Conservation (phyloP, 805 yeast species). For the Saccharomycopsis babjevae region DNA sequence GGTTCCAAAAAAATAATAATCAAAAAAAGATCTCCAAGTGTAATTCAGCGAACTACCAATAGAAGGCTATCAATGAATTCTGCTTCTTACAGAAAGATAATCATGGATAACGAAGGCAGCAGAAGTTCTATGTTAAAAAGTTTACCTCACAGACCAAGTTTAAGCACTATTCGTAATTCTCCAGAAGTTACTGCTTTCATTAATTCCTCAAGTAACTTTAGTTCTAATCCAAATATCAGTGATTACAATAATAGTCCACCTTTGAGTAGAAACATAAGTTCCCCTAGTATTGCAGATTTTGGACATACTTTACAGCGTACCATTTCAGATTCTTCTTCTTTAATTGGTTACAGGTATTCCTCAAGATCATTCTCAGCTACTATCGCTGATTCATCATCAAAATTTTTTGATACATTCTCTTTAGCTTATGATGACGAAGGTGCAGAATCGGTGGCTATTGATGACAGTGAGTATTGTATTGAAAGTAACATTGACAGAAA, state of each 20-base stretch:
- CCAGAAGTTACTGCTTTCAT: neutral
- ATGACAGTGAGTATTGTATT: slow-evolving; percentile 1
- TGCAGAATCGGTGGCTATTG: neutral
- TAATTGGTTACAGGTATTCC: slow-evolving; percentile 16
- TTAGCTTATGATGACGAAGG: slow-evolving; percentile 10
- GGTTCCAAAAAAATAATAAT: slow-evolving; percentile 3
- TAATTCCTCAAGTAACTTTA: neutral
- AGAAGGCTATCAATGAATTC: neutral
- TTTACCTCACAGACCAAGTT: neutral
- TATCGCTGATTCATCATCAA: slow-evolving; percentile 1
- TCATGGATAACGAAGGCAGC: neutral
- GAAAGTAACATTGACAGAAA: slow-evolving; percentile 6
- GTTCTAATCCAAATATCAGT: neutral
- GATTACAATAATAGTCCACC: neutral
- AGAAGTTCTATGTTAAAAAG: neutral
- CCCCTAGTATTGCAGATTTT: neutral
- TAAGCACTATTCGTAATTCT: neutral
- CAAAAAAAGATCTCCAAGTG: slow-evolving; percentile 5
- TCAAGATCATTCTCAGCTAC: slow-evolving; percentile 7
- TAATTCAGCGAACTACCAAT: neutral
- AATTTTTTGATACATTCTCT: slow-evolving; percentile 16
- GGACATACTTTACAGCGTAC: neutral
- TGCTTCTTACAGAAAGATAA: neutral
- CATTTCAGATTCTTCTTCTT: slow-evolving; percentile 3
- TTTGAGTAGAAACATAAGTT: neutral